Evolutionary conservation across 1,139 yeast genomes (phyloP).

Genomic region (Eremothecium gossypii): DNA sequence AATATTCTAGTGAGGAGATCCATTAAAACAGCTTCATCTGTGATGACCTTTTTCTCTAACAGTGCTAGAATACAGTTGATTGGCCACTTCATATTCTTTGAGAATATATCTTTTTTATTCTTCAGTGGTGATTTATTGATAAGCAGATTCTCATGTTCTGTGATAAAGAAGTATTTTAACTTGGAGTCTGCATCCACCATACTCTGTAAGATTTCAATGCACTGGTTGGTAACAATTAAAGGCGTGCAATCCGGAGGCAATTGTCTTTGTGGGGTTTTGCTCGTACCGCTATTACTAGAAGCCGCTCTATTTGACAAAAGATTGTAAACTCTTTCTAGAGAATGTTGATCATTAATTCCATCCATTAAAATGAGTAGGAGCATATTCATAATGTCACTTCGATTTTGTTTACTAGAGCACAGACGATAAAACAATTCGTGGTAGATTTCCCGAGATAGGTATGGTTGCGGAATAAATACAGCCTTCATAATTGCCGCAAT

Average conservation of each 20-base stretch:
- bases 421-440: constrained; percentile 60
- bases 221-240: constrained; percentile 63
- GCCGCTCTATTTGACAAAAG: constrained; percentile 40
- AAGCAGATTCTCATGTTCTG: constrained; percentile 66
- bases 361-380: constrained; percentile 65
- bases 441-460: constrained; percentile 53
- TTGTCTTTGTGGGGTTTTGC: constrained; percentile 18
- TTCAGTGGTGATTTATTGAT: constrained; percentile 34
- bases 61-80: constrained; percentile 58
- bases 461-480: constrained; percentile 65
- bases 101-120: constrained; percentile 32
- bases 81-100: constrained; percentile 53
- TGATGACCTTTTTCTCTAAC: constrained; percentile 53
- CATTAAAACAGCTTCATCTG: constrained; percentile 66
- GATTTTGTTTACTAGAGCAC: constrained; percentile 68
- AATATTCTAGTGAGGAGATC: constrained; percentile 68
- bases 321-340: constrained; percentile 58
- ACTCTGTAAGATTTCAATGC: constrained; percentile 65
- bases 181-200: constrained; percentile 62
- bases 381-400: constrained; percentile 67
- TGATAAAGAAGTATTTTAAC: constrained; percentile 64
- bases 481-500: constrained; percentile 64
- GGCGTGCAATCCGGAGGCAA: constrained; percentile 62
- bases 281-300: constrained; percentile 11
- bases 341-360: constrained; percentile 51